A percentile compares a stretch with the other conserved stretches of the same genome.
Conservation (phyloP, 768 basidiomycete species). For the Phlebiopsis flavidoalba region DNA sequence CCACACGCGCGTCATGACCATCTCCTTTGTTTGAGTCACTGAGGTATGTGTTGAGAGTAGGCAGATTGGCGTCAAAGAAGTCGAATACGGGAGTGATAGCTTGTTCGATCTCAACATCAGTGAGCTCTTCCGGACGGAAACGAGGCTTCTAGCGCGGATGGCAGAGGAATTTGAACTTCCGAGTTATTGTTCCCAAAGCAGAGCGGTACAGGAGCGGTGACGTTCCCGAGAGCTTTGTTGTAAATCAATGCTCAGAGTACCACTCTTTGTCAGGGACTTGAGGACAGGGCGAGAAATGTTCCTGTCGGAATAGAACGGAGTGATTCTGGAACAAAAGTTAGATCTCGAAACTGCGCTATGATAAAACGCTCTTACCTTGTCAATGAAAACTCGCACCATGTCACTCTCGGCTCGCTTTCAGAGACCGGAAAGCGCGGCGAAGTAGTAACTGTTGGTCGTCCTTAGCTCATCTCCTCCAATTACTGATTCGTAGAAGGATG, state of each 20-base stretch:
- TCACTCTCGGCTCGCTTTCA: slow-evolving; percentile 93
- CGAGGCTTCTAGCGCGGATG: slow-evolving; percentile 70
- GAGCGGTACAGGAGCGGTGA: slow-evolving; percentile 79
- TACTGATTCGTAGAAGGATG: slow-evolving; percentile 83
- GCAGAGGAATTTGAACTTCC: slow-evolving; percentile 77
- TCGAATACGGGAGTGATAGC: slow-evolving; percentile 91
- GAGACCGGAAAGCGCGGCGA: slow-evolving; percentile 87
- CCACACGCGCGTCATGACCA: slow-evolving; percentile 92
- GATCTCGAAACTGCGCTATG: background rate
- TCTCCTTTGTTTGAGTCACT: slow-evolving; percentile 81
- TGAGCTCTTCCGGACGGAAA: slow-evolving; percentile 73
- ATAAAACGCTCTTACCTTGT: slow-evolving; percentile 67
- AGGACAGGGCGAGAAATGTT: slow-evolving; percentile 74
- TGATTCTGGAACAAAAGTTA: slow-evolving; percentile 60
- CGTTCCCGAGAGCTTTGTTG: slow-evolving; percentile 82
- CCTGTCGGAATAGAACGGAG: slow-evolving; percentile 86
- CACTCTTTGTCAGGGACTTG: slow-evolving; percentile 69
- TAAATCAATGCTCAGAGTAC: slow-evolving; percentile 65
- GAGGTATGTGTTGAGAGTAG: slow-evolving; percentile 84
- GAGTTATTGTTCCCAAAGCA: slow-evolving; percentile 55
- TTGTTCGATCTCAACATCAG: slow-evolving; percentile 91
- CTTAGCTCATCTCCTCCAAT: slow-evolving; percentile 99
- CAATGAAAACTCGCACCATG: slow-evolving; percentile 94
- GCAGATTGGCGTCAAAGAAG: slow-evolving; percentile 92
- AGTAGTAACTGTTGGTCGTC: slow-evolving; percentile 97